Conservation (phyloP, 2,329 filamentous ascomycete species). For the Fonsecaea monophora region DNA sequence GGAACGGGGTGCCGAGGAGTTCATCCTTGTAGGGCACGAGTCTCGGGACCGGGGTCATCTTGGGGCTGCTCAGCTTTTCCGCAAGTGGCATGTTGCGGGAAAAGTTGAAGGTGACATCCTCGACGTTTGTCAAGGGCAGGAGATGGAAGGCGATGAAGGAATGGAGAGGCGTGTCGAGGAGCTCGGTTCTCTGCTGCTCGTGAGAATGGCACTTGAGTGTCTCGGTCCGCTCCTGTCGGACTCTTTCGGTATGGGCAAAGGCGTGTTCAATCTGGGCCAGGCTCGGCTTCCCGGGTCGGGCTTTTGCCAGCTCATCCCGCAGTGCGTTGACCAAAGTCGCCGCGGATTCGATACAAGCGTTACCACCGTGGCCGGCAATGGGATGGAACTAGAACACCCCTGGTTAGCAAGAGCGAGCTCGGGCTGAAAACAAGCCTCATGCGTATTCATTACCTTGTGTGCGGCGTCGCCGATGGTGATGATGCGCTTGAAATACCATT, state of each 20-base stretch:
- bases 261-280: slow-evolving; percentile 14
- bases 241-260: slow-evolving; percentile 3
- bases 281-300: neutral
- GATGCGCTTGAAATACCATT: slow-evolving; percentile 51
- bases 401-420: slow-evolving; percentile 33
- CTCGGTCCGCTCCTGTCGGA: slow-evolving; percentile 5
- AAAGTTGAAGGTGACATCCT: slow-evolving; percentile 26
- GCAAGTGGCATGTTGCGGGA: slow-evolving; percentile 29
- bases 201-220: slow-evolving; percentile 11
- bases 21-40: slow-evolving; percentile 16
- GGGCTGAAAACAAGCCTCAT: neutral
- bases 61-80: slow-evolving; percentile 27
- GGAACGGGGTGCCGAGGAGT: slow-evolving; percentile 1
- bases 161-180: slow-evolving; percentile 11
- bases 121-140: slow-evolving; percentile 14
- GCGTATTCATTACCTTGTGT: slow-evolving; percentile 47
- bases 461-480: slow-evolving; percentile 52
- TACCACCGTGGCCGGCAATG: slow-evolving; percentile 51
- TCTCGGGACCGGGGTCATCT: slow-evolving; percentile 4
- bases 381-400: slow-evolving; percentile 41
- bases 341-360: slow-evolving; percentile 51
- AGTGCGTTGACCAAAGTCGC: slow-evolving; percentile 47
- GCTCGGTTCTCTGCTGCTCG: slow-evolving; percentile 13
- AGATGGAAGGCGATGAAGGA: slow-evolving; percentile 6
- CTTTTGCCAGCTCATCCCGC: neutral